Evolutionary conservation across 805 yeast species (phyloP).

Genomic region (Yarrowia deformans): DNA sequence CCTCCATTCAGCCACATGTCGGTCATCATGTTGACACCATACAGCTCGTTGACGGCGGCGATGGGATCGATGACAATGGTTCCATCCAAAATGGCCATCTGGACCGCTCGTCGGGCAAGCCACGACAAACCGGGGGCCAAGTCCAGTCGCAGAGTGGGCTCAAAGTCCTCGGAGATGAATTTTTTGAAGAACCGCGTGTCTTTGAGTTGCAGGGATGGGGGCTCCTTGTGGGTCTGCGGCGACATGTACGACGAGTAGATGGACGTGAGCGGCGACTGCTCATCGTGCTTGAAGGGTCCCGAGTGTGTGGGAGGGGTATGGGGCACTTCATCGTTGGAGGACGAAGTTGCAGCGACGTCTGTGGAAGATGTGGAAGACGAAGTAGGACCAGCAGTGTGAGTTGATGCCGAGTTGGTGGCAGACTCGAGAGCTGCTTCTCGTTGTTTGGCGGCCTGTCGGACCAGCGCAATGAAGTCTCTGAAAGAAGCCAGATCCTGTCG

Average conservation of each 20-base stretch:
- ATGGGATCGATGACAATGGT: conserved; percentile 85
- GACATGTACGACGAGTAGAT: conserved; percentile 38
- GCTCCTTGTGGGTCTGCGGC: conserved; percentile 29
- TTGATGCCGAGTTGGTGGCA: conserved; percentile 5
- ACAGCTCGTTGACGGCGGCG: conserved; percentile 74
- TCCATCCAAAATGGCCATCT: conserved; percentile 77
- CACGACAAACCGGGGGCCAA: conserved; percentile 68
- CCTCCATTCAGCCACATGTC: conserved; percentile 38
- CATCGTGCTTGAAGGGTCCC: conserved; percentile 35
- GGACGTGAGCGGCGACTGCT: conserved; percentile 33
- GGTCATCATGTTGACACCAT: conserved; percentile 32
- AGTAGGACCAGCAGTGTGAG: conserved; percentile 16
- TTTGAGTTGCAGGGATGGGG: conserved; percentile 50
- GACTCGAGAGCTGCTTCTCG: conserved; percentile 4
- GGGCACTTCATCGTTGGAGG: conserved; percentile 16
- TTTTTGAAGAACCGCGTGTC: conserved; percentile 67
- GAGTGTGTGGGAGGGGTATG: conserved; percentile 32
- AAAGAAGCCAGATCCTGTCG: conserved; percentile 38
- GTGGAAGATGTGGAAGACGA: conserved; percentile 27
- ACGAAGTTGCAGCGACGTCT: conserved; percentile 1
- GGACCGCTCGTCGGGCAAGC: conserved; percentile 66
- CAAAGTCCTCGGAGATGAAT: conserved; percentile 78
- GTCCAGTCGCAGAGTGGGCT: conserved; percentile 71
- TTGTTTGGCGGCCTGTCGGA: conserved; percentile 24
- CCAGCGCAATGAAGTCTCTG: conserved; percentile 38